These are phyloP conservation scores for Aureobasidium sp. DNA, from an alignment of 2,329 filamentous ascomycete genomes.

Conservation along the genomic window DNA sequence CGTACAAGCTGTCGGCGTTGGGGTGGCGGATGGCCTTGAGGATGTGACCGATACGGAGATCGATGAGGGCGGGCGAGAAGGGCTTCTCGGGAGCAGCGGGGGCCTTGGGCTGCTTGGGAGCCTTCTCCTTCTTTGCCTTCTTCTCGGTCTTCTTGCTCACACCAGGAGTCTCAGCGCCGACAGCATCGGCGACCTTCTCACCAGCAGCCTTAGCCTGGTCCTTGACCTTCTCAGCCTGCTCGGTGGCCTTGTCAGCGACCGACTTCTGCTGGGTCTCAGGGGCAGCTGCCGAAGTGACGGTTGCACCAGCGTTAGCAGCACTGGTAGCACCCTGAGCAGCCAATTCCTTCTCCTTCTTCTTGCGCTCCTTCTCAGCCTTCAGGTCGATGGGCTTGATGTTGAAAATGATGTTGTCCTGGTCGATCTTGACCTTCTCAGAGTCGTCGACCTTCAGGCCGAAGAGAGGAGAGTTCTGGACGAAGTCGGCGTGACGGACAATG, in stretches of 20 bases:
- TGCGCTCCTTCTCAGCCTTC: conserved; percentile 91
- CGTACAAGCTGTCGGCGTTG: conserved; percentile 91
- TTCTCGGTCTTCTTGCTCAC: conserved; percentile 50
- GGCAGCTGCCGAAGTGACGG: conserved; percentile 31
- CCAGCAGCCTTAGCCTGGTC: conserved; percentile 43
- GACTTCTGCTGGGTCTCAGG: conserved; percentile 41
- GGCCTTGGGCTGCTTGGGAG: conserved; percentile 60
- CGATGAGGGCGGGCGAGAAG: conserved; percentile 77
- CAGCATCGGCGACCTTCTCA: conserved; percentile 41
- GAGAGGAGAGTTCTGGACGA: conserved; percentile 78
- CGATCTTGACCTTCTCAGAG: conserved; percentile 67
- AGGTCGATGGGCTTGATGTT: conserved; percentile 82
- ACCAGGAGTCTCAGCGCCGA: conserved; percentile 31
- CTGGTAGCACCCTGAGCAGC: conserved; percentile 46
- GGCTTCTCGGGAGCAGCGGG: conserved; percentile 59
- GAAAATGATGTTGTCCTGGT: conserved; percentile 72
- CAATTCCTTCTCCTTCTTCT: conserved; percentile 88
- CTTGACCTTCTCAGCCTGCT: conserved; percentile 32
- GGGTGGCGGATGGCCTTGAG: conserved; percentile 93
- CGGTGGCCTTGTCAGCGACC: conserved; percentile 32
- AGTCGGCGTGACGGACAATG: conserved; percentile 85
- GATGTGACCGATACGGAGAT: conserved; percentile 94
- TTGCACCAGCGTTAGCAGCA: conserved; percentile 38
- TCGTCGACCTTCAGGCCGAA: conserved; percentile 62
- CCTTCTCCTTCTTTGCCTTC: conserved; percentile 69